Conservation (phyloP, 257 asterid species). For the Nicotiana sylvestris region DNA sequence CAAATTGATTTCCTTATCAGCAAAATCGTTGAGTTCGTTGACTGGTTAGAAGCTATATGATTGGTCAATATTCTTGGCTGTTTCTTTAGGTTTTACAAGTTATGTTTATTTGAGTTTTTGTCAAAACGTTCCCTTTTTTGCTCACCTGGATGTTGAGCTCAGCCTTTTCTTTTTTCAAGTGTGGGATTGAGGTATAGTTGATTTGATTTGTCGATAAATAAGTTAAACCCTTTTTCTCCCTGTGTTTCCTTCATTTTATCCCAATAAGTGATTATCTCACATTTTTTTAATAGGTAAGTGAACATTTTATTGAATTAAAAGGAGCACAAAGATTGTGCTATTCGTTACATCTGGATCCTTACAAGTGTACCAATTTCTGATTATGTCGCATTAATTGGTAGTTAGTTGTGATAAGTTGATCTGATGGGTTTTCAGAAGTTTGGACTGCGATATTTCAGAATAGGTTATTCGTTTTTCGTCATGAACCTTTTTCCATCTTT, state of each 20-base stretch:
- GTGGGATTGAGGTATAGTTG: not conserved
- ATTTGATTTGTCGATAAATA: not conserved
- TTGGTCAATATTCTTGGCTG: not conserved
- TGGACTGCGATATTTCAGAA: constrained; percentile 10
- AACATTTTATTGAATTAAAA: not conserved
- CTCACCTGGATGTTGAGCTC: not conserved
- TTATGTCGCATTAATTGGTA: constrained; percentile 10
- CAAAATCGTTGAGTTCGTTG: constrained; percentile 1
- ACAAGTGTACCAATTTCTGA: not conserved
- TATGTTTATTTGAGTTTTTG: not conserved
- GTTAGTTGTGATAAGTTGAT: constrained; percentile 13
- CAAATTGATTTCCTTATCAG: not conserved
- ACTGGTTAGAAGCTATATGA: constrained; percentile 1
- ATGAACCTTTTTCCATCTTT: not conserved
- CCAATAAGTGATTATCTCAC: not conserved
- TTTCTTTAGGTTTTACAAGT: not conserved
- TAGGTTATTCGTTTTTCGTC: constrained; percentile 2
- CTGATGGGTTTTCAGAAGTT: constrained; percentile 6
- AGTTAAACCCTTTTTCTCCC: not conserved
- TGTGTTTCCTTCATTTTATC: not conserved
- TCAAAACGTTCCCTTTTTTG: not conserved
- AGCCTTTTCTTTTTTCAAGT: not conserved
- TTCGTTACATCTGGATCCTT: not conserved
- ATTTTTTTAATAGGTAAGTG: not conserved
- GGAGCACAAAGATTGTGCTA: not conserved